Percentiles rank a stretch among this genome's conserved stretches.
phyloP scores from a whole-genome alignment of 2,329 filamentous ascomycete species.

The Aureobasidium uvarum region DNA sequence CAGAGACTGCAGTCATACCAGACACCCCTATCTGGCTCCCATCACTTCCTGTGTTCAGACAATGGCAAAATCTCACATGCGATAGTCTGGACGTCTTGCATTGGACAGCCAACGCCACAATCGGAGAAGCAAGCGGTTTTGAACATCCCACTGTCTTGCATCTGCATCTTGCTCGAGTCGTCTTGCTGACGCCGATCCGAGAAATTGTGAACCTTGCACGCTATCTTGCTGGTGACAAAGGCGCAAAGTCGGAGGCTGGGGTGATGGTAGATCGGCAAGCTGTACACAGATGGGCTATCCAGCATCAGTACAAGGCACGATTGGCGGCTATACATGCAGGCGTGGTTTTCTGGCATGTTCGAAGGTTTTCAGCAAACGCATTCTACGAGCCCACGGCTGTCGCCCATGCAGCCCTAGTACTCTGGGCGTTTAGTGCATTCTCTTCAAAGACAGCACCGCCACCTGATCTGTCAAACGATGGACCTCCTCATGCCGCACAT shows the following conservation, averaged over 20 bases:
- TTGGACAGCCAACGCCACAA: conserved; percentile 56
- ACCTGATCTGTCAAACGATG: too few species aligned
- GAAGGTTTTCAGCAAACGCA: conserved; percentile 49
- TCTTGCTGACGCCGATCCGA: conserved; percentile 52
- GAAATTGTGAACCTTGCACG: conserved; percentile 47
- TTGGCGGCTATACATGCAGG: conserved; percentile 56
- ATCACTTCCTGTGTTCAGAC: conserved; percentile 48
- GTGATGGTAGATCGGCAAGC: conserved; percentile 31
- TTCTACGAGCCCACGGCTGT: conserved; percentile 65
- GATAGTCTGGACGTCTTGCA: conserved; percentile 57
- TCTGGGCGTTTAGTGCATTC: conserved; percentile 59
- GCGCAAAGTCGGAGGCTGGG: background rate
- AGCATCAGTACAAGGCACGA: conserved; percentile 57
- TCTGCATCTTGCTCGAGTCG: conserved; percentile 54
- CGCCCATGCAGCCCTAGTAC: conserved; percentile 62
- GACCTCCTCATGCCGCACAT: too few species aligned
- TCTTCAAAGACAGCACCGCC: background rate
- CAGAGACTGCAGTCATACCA: conserved; percentile 13
- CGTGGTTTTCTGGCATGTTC: conserved; percentile 53
- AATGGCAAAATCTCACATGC: conserved; percentile 50
- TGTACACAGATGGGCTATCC: conserved; percentile 50
- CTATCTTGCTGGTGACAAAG: conserved; percentile 5
- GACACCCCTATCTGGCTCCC: conserved; percentile 34
- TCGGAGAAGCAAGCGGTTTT: conserved; percentile 50
- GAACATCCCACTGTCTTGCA: conserved; percentile 58